Evolutionary conservation across 139 green algal genomes (phyloP), one percentile per base, ranked within the genome.

Genomic region (Chlorella sorokiniana): DNA sequence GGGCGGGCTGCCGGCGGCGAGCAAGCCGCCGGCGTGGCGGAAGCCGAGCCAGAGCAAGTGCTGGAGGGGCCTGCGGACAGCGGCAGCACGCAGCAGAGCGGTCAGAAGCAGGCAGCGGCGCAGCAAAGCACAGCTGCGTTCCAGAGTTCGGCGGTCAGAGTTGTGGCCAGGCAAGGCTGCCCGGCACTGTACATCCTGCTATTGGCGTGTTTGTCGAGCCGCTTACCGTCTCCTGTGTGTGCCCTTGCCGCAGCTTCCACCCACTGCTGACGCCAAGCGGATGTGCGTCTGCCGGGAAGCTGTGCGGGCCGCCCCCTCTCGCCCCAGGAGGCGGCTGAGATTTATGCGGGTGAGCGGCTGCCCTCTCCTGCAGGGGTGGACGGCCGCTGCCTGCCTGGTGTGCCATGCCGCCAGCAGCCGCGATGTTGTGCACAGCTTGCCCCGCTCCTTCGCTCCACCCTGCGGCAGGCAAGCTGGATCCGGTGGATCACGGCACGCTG

Each of bases 301-400:
- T 41, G n/a, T 31, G 18, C 59, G 4, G 18, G 44, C n/a, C 75
- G 59, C 7, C 59, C 68, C 29, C 67, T 84, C 27, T 67, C 79
- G 18, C 79, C 79, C 29, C 79, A 69, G 54, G n/a, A 61, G 4
- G 79, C 79, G 37, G 79, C 79, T 14, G 79, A 84, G 54, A 72
- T 84, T 20, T 84, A 78, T 27, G 75, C 75, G 23, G 75, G 75
- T 65, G 48, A 11, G 1, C 3, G 23, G 37, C 38, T 69, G 5
- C 6, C 52, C 52, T 20, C 27, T 20, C 2, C 9, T 9, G n/a
- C n/a, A n/a, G n/a, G n/a, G n/a, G n/a, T n/a, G n/a, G n/a, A n/a
- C n/a, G n/a, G n/a, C n/a, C n/a, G n/a, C n/a, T n/a, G n/a, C n/a
- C 11, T 68, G 25, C n/a, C 2, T 10, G 10, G 4, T 40, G 61